Percentiles rank a stretch among this genome's conserved stretches.
phyloP scores from a whole-genome alignment of 176 grass and related monocot genomes.

The Dactylis glomerata region DNA sequence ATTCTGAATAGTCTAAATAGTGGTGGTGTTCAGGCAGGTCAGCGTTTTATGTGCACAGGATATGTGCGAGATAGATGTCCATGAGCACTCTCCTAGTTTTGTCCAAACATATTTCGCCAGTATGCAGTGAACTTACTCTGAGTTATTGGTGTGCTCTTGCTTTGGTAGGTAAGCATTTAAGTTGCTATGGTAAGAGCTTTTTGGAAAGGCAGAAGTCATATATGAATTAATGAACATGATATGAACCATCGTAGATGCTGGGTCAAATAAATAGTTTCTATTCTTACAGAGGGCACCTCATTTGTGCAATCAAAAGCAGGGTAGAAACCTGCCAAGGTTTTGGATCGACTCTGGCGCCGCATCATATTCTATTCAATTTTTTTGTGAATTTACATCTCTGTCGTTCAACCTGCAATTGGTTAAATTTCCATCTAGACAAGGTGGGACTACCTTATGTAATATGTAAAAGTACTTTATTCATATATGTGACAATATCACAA shows the following conservation, averaged over 20 bases:
- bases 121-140: background rate
- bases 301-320: background rate
- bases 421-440: background rate
- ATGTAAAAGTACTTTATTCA: background rate
- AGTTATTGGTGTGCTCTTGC: background rate
- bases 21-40: background rate
- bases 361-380: background rate
- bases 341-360: too few relatives aligned
- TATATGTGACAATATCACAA: background rate
- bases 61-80: background rate
- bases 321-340: too few relatives aligned
- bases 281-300: background rate
- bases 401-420: background rate
- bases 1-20: background rate
- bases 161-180: background rate
- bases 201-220: background rate
- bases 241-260: background rate
- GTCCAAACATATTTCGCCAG: background rate
- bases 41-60: background rate
- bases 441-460: background rate
- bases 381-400: background rate
- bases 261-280: background rate
- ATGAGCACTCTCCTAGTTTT: background rate
- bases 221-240: background rate
- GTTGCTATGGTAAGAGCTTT: background rate